These are phyloP conservation scores for Achaetomium macrosporum DNA, from an alignment of 2,329 filamentous ascomycete species.

Conservation along the genomic window DNA sequence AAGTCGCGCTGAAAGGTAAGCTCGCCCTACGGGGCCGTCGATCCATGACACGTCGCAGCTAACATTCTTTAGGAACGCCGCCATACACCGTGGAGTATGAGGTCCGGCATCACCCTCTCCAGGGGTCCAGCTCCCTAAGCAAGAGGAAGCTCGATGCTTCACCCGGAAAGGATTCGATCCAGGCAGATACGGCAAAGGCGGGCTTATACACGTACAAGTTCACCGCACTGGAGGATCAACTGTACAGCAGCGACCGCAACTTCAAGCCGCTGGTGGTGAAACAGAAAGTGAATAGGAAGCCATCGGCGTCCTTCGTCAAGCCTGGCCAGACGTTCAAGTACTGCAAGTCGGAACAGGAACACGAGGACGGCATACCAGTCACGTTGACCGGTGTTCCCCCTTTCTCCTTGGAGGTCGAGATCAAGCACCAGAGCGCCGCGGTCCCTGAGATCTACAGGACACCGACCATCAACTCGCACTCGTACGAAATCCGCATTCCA, in stretches of 20 bases:
- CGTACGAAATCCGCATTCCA: slow-evolving; percentile 77
- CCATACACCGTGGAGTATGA: slow-evolving; percentile 83
- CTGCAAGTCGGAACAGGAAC: slow-evolving; percentile 76
- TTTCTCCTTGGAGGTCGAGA: slow-evolving; percentile 85
- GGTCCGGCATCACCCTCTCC: slow-evolving; percentile 63
- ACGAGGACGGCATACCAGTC: slow-evolving; percentile 84
- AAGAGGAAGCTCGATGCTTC: slow-evolving; percentile 71
- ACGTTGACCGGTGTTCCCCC: slow-evolving; percentile 76
- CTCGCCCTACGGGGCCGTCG: background rate
- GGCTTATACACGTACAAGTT: slow-evolving; percentile 86
- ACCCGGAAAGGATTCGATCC: slow-evolving; percentile 68
- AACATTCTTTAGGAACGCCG: slow-evolving; percentile 53
- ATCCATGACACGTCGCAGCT: background rate
- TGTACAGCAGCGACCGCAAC: slow-evolving; percentile 71
- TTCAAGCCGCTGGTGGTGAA: slow-evolving; percentile 64
- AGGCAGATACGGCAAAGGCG: slow-evolving; percentile 78
- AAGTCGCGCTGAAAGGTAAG: slow-evolving; percentile 71
- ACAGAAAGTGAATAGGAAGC: slow-evolving; percentile 79
- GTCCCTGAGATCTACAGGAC: slow-evolving; percentile 77
- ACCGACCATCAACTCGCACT: slow-evolving; percentile 67
- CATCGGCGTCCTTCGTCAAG: slow-evolving; percentile 73
- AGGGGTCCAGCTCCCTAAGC: slow-evolving; percentile 58
- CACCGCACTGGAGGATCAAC: slow-evolving; percentile 71
- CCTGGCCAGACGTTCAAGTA: slow-evolving; percentile 94
- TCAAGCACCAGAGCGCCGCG: slow-evolving; percentile 81